A percentile compares a stretch with the other conserved stretches of the same genome.
Conservation (phyloP, 108 stramenopile genomes). For the Pseudonitzschia pungens region DNA sequence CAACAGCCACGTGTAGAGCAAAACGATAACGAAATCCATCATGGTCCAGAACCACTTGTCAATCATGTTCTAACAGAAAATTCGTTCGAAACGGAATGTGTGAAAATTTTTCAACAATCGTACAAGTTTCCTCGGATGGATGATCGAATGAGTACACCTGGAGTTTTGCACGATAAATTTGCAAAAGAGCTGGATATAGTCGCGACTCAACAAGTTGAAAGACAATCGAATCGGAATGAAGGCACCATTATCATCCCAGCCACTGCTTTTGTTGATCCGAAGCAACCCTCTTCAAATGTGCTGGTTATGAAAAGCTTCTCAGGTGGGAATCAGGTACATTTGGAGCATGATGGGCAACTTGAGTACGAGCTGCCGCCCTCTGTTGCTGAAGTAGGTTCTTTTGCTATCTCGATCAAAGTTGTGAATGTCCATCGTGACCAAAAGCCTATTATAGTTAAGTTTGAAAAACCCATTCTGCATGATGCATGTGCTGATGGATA, state of each 20-base stretch:
- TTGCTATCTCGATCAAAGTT: constrained; percentile 14
- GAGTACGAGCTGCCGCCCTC: constrained; percentile 27
- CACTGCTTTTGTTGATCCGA: constrained; percentile 25
- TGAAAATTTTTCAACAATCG: too few relatives aligned
- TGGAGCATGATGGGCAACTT: constrained; percentile 16
- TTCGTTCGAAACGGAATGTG: too few relatives aligned
- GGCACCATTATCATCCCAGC: constrained; percentile 35
- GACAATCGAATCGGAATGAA: background rate
- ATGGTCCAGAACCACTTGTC: too few relatives aligned
- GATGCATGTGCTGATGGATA: background rate
- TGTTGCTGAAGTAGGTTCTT: constrained; percentile 19
- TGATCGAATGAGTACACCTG: background rate
- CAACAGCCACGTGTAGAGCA: too few relatives aligned
- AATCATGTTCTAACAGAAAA: too few relatives aligned
- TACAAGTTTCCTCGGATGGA: too few relatives aligned
- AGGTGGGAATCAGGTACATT: constrained; percentile 39
- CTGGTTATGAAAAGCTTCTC: constrained; percentile 27
- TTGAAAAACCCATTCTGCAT: constrained; percentile 8
- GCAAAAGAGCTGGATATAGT: background rate
- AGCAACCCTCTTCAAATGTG: constrained; percentile 19
- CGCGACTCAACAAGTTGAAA: background rate
- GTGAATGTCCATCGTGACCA: constrained; percentile 35
- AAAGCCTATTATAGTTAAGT: constrained; percentile 10
- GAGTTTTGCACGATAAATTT: background rate
- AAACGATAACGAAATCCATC: too few relatives aligned